Percentiles rank a stretch among this genome's conserved stretches.
Evolutionary conservation across 1,139 yeast species (phyloP).

Genomic region (Chernovozyma aurita): DNA sequence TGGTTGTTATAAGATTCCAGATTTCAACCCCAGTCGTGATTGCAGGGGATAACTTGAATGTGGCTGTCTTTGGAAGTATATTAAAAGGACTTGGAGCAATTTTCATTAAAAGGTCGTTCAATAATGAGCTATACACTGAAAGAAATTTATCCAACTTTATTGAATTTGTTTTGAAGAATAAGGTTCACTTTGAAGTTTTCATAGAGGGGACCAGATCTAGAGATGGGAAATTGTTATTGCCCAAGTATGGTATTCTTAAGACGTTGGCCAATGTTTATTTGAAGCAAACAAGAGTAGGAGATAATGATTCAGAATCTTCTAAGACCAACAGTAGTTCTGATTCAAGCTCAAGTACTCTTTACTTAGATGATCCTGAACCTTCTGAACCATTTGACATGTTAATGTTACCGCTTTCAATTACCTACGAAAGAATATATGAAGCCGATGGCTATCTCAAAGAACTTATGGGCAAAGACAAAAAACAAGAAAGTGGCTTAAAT

Average conservation of each 20-base stretch:
- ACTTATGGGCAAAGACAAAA: slow-evolving; percentile 56
- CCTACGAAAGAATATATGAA: slow-evolving; percentile 62
- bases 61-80: slow-evolving; percentile 52
- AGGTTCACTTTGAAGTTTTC: slow-evolving; percentile 57
- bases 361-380: too few species aligned
- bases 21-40: slow-evolving; percentile 57
- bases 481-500: slow-evolving; percentile 38
- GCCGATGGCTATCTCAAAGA: slow-evolving; percentile 61
- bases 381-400: slow-evolving; percentile 34
- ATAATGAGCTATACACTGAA: slow-evolving; percentile 54
- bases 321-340: too few species aligned
- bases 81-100: slow-evolving; percentile 44
- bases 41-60: slow-evolving; percentile 68
- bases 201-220: slow-evolving; percentile 67
- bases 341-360: too few species aligned
- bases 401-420: slow-evolving; percentile 57
- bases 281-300: slow-evolving; percentile 37
- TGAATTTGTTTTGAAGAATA: slow-evolving; percentile 48
- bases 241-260: slow-evolving; percentile 62
- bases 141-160: slow-evolving; percentile 51
- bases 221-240: slow-evolving; percentile 60
- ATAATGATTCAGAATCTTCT: too few species aligned
- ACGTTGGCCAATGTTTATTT: slow-evolving; percentile 43
- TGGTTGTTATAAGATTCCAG: slow-evolving; percentile 53
- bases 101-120: slow-evolving; percentile 43